Evolutionary conservation across 176 grass and related monocot genomes (phyloP).

Genomic region (Cocos nucifera): DNA sequence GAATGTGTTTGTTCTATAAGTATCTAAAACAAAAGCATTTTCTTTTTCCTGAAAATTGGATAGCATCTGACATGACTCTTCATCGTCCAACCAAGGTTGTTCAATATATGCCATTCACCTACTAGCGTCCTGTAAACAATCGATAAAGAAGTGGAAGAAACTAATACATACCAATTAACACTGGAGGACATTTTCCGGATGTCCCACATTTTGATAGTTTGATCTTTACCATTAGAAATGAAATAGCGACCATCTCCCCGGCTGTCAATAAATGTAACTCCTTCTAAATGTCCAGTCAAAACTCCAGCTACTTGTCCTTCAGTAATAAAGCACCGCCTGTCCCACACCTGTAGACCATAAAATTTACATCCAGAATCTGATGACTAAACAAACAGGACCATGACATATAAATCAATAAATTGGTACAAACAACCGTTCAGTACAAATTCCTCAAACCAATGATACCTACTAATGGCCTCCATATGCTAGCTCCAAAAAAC

Average conservation of each 20-base stretch:
- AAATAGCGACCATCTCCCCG: conserved; percentile 84
- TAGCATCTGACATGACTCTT: background rate
- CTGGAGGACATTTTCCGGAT: conserved; percentile 74
- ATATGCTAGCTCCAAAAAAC: too few relatives aligned
- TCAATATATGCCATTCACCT: background rate
- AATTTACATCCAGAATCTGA: conserved; percentile 15
- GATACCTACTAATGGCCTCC: too few relatives aligned
- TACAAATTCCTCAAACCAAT: too few relatives aligned
- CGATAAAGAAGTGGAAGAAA: background rate
- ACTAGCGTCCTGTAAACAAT: background rate
- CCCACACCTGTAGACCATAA: conserved; percentile 58
- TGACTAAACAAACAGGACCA: background rate
- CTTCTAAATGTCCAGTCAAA: conserved; percentile 68
- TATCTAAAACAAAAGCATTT: too few relatives aligned
- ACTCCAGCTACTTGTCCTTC: conserved; percentile 60
- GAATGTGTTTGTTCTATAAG: too few relatives aligned
- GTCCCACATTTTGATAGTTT: conserved; percentile 77
- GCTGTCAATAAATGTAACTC: conserved; percentile 81
- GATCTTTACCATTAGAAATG: conserved; percentile 93
- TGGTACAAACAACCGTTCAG: too few relatives aligned
- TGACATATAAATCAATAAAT: too few relatives aligned
- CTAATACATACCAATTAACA: conserved; percentile 33
- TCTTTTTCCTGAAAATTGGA: too few relatives aligned
- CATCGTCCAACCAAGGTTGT: background rate
- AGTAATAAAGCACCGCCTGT: conserved; percentile 56